Evolutionary conservation across 2,329 filamentous ascomycete species (phyloP).

Genomic region (Penicillium sp.): DNA sequence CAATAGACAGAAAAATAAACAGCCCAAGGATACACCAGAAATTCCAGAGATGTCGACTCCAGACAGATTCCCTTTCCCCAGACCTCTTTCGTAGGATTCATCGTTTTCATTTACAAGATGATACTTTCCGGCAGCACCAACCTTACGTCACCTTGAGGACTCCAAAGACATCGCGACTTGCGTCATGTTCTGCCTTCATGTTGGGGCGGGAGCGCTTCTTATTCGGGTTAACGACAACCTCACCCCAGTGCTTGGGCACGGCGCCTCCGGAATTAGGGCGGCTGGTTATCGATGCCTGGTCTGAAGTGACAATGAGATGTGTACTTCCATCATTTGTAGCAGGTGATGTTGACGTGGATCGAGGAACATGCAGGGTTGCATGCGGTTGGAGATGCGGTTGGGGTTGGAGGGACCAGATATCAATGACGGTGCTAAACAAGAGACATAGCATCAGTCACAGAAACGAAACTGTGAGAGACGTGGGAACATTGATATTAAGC

Average conservation of each 20-base stretch:
- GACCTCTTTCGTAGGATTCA: conserved; percentile 12
- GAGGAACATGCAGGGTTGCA: conserved; percentile 34
- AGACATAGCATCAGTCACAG: not conserved
- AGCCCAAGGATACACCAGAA: not conserved
- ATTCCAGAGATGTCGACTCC: not conserved
- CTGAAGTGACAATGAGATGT: conserved; percentile 12
- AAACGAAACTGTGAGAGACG: not conserved
- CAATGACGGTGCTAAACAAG: conserved; percentile 41
- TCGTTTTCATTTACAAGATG: conserved; percentile 13
- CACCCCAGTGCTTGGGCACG: conserved; percentile 45
- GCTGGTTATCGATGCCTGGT: conserved; percentile 12
- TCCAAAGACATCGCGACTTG: conserved; percentile 39
- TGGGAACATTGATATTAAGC: not conserved
- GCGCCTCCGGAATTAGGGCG: conserved; percentile 21
- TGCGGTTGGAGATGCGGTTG: conserved; percentile 42
- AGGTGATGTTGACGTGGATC: conserved; percentile 25
- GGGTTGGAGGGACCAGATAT: conserved; percentile 47
- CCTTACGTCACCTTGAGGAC: conserved; percentile 36
- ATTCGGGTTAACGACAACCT: conserved; percentile 43
- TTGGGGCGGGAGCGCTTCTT: conserved; percentile 33
- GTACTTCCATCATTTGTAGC: conserved; percentile 16
- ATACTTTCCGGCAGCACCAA: conserved; percentile 3
- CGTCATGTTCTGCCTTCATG: conserved; percentile 22
- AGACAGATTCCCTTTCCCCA: not conserved
- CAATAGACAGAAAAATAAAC: not conserved